These are phyloP conservation scores for Yamagishiella unicocca DNA, from an alignment of 139 green algal genomes.

Conservation along the genomic window DNA sequence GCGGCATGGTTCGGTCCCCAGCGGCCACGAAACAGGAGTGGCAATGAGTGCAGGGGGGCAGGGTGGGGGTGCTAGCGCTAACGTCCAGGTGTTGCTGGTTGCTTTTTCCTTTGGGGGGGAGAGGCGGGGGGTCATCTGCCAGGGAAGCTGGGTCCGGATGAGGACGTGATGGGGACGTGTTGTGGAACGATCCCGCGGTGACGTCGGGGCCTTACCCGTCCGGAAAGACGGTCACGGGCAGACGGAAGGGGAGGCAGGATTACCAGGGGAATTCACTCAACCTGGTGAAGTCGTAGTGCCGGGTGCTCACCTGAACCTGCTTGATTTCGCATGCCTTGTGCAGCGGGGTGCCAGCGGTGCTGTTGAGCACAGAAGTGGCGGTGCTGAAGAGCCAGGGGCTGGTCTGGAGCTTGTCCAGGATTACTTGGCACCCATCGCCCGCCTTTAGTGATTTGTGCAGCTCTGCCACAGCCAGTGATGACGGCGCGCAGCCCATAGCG, in stretches of 20 bases:
- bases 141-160: background rate
- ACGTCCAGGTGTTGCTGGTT: background rate
- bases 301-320: background rate
- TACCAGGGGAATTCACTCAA: background rate
- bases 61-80: background rate
- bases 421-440: background rate
- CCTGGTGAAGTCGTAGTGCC: background rate
- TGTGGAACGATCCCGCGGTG: too few species aligned
- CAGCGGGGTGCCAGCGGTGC: background rate
- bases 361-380: background rate
- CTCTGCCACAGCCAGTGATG: background rate
- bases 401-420: background rate
- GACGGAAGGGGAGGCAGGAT: too few species aligned
- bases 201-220: too few species aligned
- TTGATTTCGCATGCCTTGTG: constrained; percentile 5
- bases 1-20: background rate
- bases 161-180: background rate
- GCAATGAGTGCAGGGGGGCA: background rate
- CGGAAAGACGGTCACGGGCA: too few species aligned
- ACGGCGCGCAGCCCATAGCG: constrained; percentile 3
- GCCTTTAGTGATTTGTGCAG: background rate
- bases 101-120: too few species aligned
- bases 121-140: background rate
- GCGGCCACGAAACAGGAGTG: background rate
- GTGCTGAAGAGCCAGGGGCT: constrained; percentile 8